Evolutionary conservation across 306 rosid species (phyloP), one percentile per base, ranked within the genome.

Genomic region (Quercus rubra): DNA sequence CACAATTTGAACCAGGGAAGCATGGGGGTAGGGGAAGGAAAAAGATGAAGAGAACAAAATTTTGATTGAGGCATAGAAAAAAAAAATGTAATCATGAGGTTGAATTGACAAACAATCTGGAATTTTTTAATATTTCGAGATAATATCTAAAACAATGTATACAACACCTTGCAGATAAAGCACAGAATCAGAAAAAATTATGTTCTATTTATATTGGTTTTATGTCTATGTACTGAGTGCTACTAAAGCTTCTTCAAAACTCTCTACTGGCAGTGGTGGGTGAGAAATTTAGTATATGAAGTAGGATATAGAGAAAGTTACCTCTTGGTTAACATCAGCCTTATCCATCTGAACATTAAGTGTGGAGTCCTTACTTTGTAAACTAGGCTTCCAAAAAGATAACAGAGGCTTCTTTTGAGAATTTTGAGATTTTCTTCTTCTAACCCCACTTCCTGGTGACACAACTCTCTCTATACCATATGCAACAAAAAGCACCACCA

Each of bases 321-420:
- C 98, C 97, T 94, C 98, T 79, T 89, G 97, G 59, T 33, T 69
- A 76, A 94, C 90, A 85, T 94, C 97, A 3, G 86, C 88, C 85
- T 89, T 91, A 46, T 94, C 98, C 84, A 89, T 89, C 81, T 86
- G 43, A 38, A 38, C 86, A 41, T 84, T 79, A 71, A 88, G 93
- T 70, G 86, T 92, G 56, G 93, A 88, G 27, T 75, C 96, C 79
- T 91, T 91, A 81, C 82, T 77, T 59, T 74, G 82, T 70, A 87
- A 73, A 74, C 91, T 94, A 59, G 92, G 88, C 77, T 69, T 84
- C 81, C 78, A 7, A 38, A 38, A 38, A 38, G 43, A 38, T 38
- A 38, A 38, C 43, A 38, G 9, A 38, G 10, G 43, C 43, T 38
- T 38, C 10, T 38, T 38, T 38, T 38, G 80, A 81, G 88, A 84